A percentile compares a stretch with the other conserved stretches of the same genome.
These are phyloP conservation scores for Phytopythium mirpurense DNA, from an alignment of 352 stramenopile species.

Conservation along the genomic window DNA sequence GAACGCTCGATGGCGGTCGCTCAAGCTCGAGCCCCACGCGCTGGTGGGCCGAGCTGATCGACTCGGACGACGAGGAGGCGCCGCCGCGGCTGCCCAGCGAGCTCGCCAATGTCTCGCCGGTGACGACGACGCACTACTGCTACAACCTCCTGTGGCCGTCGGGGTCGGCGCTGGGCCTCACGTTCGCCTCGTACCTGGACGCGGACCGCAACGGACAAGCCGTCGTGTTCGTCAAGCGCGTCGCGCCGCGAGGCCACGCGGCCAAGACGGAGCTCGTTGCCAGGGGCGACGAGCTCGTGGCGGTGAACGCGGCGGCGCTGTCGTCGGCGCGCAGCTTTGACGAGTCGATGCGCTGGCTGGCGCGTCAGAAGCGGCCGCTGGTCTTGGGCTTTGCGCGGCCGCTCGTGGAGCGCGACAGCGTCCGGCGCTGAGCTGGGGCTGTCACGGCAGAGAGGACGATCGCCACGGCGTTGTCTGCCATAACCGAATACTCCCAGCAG, in stretches of 20 bases:
- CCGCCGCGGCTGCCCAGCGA: background rate
- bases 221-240: constrained; percentile 40
- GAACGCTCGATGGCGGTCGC: background rate
- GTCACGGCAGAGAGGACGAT: background rate
- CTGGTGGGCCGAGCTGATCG: constrained; percentile 13
- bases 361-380: constrained; percentile 24
- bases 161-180: constrained; percentile 27
- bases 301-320: constrained; percentile 31
- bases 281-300: constrained; percentile 29
- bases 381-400: constrained; percentile 36
- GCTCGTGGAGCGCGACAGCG: constrained; percentile 22
- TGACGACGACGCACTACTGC: constrained; percentile 3
- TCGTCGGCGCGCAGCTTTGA: constrained; percentile 24
- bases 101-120: background rate
- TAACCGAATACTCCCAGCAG: background rate
- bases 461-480: background rate
- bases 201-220: constrained; percentile 20
- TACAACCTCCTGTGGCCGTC: constrained; percentile 43
- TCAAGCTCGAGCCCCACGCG: constrained; percentile 10
- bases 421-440: background rate
- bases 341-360: constrained; percentile 28
- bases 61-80: constrained; percentile 7
- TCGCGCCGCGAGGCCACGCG: constrained; percentile 22
- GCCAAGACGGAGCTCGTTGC: constrained; percentile 28
- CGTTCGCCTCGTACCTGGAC: constrained; percentile 38